These are phyloP conservation scores for Leptographium lundbergii DNA, from an alignment of 2,329 filamentous ascomycete species.

Conservation along the genomic window DNA sequence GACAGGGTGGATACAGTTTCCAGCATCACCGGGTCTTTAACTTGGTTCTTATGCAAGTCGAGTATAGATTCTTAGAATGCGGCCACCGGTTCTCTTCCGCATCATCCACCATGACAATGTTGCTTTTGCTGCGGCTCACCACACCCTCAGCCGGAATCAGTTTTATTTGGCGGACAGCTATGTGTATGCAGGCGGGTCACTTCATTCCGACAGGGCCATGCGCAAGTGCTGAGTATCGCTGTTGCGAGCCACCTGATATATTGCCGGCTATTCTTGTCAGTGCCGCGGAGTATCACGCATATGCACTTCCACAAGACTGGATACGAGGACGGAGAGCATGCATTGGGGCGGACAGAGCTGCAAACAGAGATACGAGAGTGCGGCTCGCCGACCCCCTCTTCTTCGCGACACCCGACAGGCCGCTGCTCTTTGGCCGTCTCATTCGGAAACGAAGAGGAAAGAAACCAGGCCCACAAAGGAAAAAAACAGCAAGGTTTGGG, in stretches of 20 bases:
- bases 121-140: neutral
- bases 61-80: neutral
- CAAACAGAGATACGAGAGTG: neutral
- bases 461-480: neutral
- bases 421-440: neutral
- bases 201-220: neutral
- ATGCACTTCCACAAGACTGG: neutral
- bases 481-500: neutral
- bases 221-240: neutral
- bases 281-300: neutral
- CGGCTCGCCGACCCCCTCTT: neutral
- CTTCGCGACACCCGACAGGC: neutral
- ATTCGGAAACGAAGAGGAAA: neutral
- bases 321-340: neutral
- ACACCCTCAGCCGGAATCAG: neutral
- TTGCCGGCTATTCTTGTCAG: neutral
- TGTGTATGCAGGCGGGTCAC: neutral
- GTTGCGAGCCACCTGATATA: neutral
- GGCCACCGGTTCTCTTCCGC: neutral
- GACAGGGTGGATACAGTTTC: neutral
- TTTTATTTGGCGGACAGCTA: neutral
- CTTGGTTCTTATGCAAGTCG: neutral
- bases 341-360: neutral
- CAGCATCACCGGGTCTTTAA: neutral
- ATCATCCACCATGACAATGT: neutral